Evolutionary conservation across 73 alveolate genomes (phyloP).

Genomic region (Paramecium biaurelia): DNA sequence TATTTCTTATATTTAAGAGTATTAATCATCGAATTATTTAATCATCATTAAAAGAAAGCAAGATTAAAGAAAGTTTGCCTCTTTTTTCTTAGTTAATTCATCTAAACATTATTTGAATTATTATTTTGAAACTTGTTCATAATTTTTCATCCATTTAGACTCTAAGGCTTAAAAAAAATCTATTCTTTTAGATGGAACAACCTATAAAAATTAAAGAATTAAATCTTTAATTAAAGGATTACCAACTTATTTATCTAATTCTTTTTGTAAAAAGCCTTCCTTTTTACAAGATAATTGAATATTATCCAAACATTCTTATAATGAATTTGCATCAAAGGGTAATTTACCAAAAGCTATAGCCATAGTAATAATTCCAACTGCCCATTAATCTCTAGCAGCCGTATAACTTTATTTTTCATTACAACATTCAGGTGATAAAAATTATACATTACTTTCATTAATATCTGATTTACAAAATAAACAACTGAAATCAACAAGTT

Average conservation of each 20-base stretch:
- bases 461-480: neutral
- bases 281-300: neutral
- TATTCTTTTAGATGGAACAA: neutral
- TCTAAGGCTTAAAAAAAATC: neutral
- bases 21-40: neutral
- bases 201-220: neutral
- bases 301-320: neutral
- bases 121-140: neutral
- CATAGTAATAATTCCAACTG: neutral
- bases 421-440: slow-evolving; percentile 6
- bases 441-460: neutral
- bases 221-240: neutral
- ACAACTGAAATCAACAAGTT: neutral
- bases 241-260: neutral
- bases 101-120: neutral
- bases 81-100: neutral
- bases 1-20: neutral
- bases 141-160: neutral
- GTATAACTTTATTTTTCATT: neutral
- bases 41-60: neutral
- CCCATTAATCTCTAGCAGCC: neutral
- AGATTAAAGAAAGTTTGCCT: neutral
- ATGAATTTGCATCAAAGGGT: neutral
- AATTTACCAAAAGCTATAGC: neutral
- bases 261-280: neutral